Evolutionary conservation across 2,329 filamentous ascomycete genomes (phyloP).

Genomic region (Colletotrichum neosansevieriae): DNA sequence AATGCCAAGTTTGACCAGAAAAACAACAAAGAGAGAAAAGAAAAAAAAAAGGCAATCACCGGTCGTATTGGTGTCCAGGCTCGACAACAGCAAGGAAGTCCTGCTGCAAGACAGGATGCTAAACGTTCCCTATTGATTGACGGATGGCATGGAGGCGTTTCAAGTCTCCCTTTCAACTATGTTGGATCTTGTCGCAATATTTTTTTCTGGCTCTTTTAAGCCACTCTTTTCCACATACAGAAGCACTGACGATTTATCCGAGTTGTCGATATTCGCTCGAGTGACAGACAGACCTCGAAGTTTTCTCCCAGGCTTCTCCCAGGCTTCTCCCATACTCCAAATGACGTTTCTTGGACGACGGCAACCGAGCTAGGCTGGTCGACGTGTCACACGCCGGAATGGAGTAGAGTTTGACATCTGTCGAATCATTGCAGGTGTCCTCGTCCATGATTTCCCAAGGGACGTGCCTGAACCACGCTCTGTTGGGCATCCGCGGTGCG

Average conservation of each 20-base stretch:
- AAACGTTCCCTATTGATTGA: not conserved
- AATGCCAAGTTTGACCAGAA: constrained; percentile 8
- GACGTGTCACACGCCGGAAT: constrained; percentile 23
- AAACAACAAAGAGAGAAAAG: constrained; percentile 17
- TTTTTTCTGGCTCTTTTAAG: too few species aligned
- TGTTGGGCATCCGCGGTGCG: constrained; percentile 25
- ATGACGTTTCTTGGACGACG: constrained; percentile 31
- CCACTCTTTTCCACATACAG: too few species aligned
- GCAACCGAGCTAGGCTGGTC: constrained; percentile 16
- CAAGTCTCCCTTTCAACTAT: not conserved
- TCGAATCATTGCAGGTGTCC: constrained; percentile 11
- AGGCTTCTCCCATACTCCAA: too few species aligned
- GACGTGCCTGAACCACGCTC: constrained; percentile 18
- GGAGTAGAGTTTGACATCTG: constrained; percentile 24
- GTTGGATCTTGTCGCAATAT: not conserved
- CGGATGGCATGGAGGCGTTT: not conserved
- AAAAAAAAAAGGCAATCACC: not conserved
- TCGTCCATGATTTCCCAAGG: constrained; percentile 7
- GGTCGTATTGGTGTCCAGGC: not conserved
- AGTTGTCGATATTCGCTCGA: not conserved
- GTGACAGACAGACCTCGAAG: not conserved
- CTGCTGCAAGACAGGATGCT: not conserved
- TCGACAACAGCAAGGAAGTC: not conserved
- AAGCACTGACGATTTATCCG: not conserved
- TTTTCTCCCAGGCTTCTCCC: not conserved